phyloP scores from a whole-genome alignment of 2,329 filamentous ascomycete species.

The Talaromyces sp. region DNA sequence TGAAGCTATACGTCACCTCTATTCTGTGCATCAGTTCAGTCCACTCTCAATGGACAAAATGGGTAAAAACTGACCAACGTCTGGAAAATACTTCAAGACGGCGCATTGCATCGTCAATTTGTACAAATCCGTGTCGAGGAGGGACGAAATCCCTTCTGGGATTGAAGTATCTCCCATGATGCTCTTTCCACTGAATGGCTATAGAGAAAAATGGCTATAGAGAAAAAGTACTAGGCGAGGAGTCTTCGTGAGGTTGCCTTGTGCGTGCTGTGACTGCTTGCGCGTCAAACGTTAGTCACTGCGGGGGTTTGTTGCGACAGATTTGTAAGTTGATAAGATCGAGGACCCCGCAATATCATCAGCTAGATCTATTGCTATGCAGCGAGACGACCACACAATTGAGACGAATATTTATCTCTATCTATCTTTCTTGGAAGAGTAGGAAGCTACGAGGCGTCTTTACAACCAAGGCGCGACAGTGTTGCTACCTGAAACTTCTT shows the following conservation, averaged over 20 bases:
- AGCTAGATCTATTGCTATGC: background rate
- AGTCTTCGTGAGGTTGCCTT: background rate
- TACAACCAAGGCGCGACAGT: background rate
- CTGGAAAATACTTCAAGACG: constrained; percentile 84
- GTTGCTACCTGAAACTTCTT: background rate
- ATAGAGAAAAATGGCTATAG: background rate
- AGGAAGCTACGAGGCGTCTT: background rate
- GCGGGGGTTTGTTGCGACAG: constrained; percentile 3
- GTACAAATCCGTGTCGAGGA: constrained; percentile 83
- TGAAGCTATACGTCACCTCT: constrained; percentile 87
- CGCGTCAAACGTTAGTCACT: constrained; percentile 12
- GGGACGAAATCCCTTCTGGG: constrained; percentile 72
- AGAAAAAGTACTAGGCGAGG: background rate
- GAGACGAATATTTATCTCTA: background rate
- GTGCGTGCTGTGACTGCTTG: background rate
- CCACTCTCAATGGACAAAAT: background rate
- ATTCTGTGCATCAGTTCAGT: constrained; percentile 14
- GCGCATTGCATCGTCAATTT: constrained; percentile 99
- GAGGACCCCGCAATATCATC: background rate
- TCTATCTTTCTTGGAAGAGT: too few species aligned
- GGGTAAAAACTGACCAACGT: constrained; percentile 46
- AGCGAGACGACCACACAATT: background rate
- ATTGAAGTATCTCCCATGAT: constrained; percentile 22
- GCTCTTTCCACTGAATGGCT: background rate
- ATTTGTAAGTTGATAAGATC: constrained; percentile 6